Evolutionary conservation across 352 stramenopile genomes (phyloP).

Genomic region (Phytophthora cactorum): DNA sequence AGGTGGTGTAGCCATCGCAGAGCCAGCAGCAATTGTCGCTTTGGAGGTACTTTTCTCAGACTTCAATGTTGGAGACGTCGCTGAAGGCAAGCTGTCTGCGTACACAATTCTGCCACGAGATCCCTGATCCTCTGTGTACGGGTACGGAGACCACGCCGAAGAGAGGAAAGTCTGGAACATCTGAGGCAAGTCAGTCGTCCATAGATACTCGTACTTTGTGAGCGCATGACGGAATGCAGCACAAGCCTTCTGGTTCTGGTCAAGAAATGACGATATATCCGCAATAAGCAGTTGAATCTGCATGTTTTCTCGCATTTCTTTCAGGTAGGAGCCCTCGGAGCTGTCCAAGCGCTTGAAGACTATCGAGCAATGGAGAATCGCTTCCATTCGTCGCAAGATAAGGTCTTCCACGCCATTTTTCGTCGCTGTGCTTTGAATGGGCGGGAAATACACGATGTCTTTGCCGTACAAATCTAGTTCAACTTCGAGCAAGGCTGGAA

Average conservation of each 20-base stretch:
- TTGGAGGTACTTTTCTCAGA: constrained; percentile 22
- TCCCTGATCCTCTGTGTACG: constrained; percentile 29
- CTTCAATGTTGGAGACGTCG: constrained; percentile 12
- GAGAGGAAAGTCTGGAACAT: constrained; percentile 89
- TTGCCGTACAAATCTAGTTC: constrained; percentile 92
- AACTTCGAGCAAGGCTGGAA: constrained; percentile 90
- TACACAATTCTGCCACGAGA: constrained; percentile 30
- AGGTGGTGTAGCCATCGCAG: constrained; percentile 41
- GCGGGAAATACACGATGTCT: constrained; percentile 83
- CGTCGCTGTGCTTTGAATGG: constrained; percentile 49
- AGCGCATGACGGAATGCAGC: constrained; percentile 69
- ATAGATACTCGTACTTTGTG: constrained; percentile 93
- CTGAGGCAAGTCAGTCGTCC: constrained; percentile 88
- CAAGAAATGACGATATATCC: constrained; percentile 83
- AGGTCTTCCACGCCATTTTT: constrained; percentile 71
- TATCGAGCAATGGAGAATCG: constrained; percentile 65
- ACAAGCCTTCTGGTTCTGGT: constrained; percentile 77
- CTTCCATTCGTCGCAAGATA: constrained; percentile 70
- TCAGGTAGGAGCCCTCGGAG: constrained; percentile 88
- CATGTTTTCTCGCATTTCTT: constrained; percentile 89
- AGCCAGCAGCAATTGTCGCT: constrained; percentile 16
- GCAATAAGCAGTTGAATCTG: constrained; percentile 78
- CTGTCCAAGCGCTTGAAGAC: constrained; percentile 89
- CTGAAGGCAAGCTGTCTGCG: constrained; percentile 36
- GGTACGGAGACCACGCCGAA: constrained; percentile 65